These are phyloP conservation scores for Epicoccum nigrum DNA, from an alignment of 2,329 filamentous ascomycete genomes.

Conservation along the genomic window DNA sequence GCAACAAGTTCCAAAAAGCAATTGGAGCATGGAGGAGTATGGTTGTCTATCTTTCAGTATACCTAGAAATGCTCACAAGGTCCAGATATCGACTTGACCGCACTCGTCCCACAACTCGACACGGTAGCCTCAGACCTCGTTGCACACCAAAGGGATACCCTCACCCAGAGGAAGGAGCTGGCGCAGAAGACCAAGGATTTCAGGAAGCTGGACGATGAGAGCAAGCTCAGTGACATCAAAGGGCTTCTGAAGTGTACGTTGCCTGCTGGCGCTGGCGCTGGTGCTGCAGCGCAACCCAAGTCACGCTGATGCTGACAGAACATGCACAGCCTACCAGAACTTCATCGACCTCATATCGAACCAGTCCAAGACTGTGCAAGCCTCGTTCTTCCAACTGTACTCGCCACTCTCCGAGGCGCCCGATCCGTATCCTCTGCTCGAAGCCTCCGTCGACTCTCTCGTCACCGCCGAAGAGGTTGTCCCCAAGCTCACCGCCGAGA, in stretches of 20 bases:
- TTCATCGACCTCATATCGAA: slow-evolving; percentile 97
- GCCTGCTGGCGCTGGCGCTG: no score
- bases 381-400: slow-evolving; percentile 90
- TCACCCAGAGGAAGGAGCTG: slow-evolving; percentile 92
- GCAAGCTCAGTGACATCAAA: slow-evolving; percentile 88
- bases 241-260: slow-evolving; percentile 77
- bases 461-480: slow-evolving; percentile 90
- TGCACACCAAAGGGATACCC: slow-evolving; percentile 89
- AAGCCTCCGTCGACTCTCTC: slow-evolving; percentile 94
- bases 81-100: slow-evolving; percentile 83
- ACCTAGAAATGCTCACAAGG: slow-evolving; percentile 21
- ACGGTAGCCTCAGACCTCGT: slow-evolving; percentile 95
- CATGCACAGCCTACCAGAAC: slow-evolving; percentile 79
- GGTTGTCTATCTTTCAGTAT: slow-evolving; percentile 20
- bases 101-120: slow-evolving; percentile 83
- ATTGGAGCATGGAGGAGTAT: slow-evolving; percentile 95
- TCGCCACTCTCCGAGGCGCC: slow-evolving; percentile 93
- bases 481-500: slow-evolving; percentile 87
- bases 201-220: slow-evolving; percentile 85
- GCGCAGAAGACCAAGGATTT: slow-evolving; percentile 99
- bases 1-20: slow-evolving; percentile 93
- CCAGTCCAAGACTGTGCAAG: slow-evolving; percentile 92
- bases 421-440: slow-evolving; percentile 93
- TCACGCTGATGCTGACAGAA: slow-evolving; percentile 26
- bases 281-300: neutral